Evolutionary conservation across 495 filamentous ascomycete species (phyloP), one percentile per base, ranked within the genome.

Genomic region (Xylaria longipes): DNA sequence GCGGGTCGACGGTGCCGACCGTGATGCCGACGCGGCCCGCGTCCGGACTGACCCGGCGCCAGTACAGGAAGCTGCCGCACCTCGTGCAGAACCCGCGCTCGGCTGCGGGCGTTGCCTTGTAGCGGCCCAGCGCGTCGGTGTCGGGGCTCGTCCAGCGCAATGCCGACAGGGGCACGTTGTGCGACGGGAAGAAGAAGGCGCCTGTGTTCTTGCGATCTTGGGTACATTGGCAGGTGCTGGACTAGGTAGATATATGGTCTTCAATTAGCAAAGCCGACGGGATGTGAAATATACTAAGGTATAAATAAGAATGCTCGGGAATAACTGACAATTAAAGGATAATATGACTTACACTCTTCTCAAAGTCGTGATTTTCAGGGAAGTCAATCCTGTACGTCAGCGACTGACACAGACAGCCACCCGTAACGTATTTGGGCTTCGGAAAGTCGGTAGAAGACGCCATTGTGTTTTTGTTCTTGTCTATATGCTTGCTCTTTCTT

Each of bases 31-130:
- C 43, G 33, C 63, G 46, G 0, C 5, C 48, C 48, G 33, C 4
- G 11, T 75, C 71, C n/a, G 11, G 33, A 27, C 54, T 60, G 20
- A 72, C 68, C 9, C 73, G 63, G 46, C 74, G 72, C 81, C 80
- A 83, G 74, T 79, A 83, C 48, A 83, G 45, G 27, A 80, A 77
- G 50, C 76, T 78, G 29, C 82, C 79, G 71, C 82, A 84, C n/a
- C 72, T 61, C 33, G 64, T 45, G 71, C 82, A 84, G 71, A 83
- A 79, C 25, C 68, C 78, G 65, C 82, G 80, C 74, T 81, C 74
- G 57, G 72, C 71, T 0, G 58, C 61, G 8, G 79, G 72, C 17
- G 76, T 78, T 68, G 78, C 77, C 35, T 66, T 63, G 74, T 74
- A 82, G 39, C 71, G 46, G 63, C 78, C 77, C 9, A 83, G 77